A percentile compares a stretch with the other conserved stretches of the same genome.
phyloP scores from a whole-genome alignment of 768 basidiomycete species.

The Lentinula sp. region DNA sequence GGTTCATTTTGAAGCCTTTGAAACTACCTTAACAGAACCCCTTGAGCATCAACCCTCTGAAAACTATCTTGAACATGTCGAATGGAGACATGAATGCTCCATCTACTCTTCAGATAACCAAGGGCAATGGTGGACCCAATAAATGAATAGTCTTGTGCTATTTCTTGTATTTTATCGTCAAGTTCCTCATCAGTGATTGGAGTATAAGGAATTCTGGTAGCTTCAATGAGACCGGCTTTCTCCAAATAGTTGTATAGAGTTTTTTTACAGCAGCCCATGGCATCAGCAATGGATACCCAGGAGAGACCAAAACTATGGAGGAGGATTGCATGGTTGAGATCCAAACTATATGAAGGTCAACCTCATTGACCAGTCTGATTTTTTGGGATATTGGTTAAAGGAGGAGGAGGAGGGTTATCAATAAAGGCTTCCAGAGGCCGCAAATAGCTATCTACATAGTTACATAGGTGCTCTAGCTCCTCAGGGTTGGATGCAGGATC shows the following conservation, averaged over 20 bases:
- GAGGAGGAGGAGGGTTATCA: background rate
- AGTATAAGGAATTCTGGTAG: background rate
- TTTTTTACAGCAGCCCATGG: background rate
- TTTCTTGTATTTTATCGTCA: background rate
- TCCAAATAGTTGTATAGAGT: background rate
- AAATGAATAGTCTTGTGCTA: slow-evolving; percentile 6
- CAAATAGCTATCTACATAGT: background rate
- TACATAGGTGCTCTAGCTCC: background rate
- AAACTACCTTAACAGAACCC: slow-evolving; percentile 10
- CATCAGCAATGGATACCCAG: slow-evolving; percentile 1
- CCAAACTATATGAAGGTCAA: background rate
- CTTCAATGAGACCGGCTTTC: background rate
- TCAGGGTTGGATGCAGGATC: background rate
- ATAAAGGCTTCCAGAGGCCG: slow-evolving; percentile 1
- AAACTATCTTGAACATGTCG: slow-evolving; percentile 13
- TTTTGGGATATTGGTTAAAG: background rate
- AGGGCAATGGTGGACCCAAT: slow-evolving; percentile 17
- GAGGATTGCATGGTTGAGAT: background rate
- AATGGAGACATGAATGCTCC: slow-evolving; percentile 15
- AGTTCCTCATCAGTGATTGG: background rate
- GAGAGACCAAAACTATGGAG: slow-evolving; percentile 2
- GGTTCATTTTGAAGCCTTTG: background rate
- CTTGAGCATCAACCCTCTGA: slow-evolving; percentile 16
- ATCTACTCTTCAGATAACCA: slow-evolving; percentile 15
- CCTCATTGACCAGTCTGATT: background rate